These are phyloP conservation scores for Suillus variegatus DNA, from an alignment of 768 basidiomycete species.

Conservation along the genomic window DNA sequence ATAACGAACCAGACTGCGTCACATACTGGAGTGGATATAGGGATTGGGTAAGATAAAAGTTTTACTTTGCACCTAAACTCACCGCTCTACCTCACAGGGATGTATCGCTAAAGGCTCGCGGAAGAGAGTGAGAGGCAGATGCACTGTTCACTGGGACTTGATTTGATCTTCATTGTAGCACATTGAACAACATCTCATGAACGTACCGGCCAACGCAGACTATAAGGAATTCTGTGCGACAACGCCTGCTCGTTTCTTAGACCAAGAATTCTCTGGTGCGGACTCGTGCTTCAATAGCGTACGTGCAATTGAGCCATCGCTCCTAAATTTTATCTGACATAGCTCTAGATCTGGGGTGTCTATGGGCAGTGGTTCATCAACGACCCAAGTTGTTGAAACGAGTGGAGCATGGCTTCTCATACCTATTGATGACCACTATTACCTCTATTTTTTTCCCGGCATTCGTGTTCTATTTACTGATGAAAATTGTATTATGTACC, in stretches of 20 bases:
- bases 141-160: not conserved
- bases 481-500: not conserved
- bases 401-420: not conserved
- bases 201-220: conserved; percentile 24
- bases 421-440: not conserved
- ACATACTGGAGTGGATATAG: conserved; percentile 26
- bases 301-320: not conserved
- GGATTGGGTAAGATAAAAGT: conserved; percentile 22
- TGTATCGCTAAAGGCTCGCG: conserved; percentile 25
- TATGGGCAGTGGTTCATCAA: conserved; percentile 17
- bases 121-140: conserved; percentile 15
- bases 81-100: conserved; percentile 18
- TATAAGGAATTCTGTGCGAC: conserved; percentile 38
- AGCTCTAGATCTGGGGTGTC: conserved; percentile 7
- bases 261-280: conserved; percentile 22
- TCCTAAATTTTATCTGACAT: not conserved
- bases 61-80: not conserved
- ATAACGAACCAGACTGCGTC: conserved; percentile 27
- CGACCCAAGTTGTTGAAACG: conserved; percentile 1
- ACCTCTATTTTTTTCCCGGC: not conserved
- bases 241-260: conserved; percentile 27
- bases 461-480: conserved; percentile 1
- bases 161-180: conserved; percentile 17
- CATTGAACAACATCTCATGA: conserved; percentile 26
- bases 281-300: conserved; percentile 4